Evolutionary conservation across 345 rosid species (phyloP).

Genomic region (Salix udensis): DNA sequence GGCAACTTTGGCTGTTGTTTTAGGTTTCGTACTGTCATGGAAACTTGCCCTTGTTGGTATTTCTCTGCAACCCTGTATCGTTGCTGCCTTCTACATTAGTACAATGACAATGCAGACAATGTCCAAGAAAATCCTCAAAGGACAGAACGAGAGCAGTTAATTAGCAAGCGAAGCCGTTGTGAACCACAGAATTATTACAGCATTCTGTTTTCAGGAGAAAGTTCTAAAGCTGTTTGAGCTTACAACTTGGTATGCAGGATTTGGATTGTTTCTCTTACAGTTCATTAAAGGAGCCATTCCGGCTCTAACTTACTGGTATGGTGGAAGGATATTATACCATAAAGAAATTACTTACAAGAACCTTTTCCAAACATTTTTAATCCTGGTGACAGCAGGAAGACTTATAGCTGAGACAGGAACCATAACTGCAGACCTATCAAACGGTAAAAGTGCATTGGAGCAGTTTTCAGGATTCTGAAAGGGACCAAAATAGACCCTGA

Average conservation of each 20-base stretch:
- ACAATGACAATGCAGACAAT: slow-evolving; percentile 24
- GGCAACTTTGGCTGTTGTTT: slow-evolving; percentile 15
- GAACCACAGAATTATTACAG: background rate
- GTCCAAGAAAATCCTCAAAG: slow-evolving; percentile 27
- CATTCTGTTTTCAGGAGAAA: background rate
- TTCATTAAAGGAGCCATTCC: slow-evolving; percentile 19
- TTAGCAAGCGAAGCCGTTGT: slow-evolving; percentile 33
- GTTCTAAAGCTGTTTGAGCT: slow-evolving; percentile 14
- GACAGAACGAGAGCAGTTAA: slow-evolving; percentile 26
- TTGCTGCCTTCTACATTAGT: slow-evolving; percentile 23
- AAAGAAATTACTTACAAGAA: slow-evolving; percentile 15
- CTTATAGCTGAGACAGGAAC: slow-evolving; percentile 36
- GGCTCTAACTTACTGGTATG: slow-evolving; percentile 31
- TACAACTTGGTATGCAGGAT: slow-evolving; percentile 24
- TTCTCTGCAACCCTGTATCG: slow-evolving; percentile 26
- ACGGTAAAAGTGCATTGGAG: slow-evolving; percentile 24
- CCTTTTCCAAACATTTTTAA: slow-evolving; percentile 26
- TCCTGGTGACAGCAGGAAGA: slow-evolving; percentile 30
- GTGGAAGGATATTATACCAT: slow-evolving; percentile 24
- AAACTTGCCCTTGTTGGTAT: slow-evolving; percentile 24
- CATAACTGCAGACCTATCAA: slow-evolving; percentile 33
- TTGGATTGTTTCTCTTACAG: slow-evolving; percentile 23
- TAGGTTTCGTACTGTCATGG: slow-evolving; percentile 26
- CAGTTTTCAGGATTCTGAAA: slow-evolving; percentile 18
- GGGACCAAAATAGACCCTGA: slow-evolving; percentile 27